Conservation (phyloP, 805 yeast species). For the Kuraishia floccosa region DNA sequence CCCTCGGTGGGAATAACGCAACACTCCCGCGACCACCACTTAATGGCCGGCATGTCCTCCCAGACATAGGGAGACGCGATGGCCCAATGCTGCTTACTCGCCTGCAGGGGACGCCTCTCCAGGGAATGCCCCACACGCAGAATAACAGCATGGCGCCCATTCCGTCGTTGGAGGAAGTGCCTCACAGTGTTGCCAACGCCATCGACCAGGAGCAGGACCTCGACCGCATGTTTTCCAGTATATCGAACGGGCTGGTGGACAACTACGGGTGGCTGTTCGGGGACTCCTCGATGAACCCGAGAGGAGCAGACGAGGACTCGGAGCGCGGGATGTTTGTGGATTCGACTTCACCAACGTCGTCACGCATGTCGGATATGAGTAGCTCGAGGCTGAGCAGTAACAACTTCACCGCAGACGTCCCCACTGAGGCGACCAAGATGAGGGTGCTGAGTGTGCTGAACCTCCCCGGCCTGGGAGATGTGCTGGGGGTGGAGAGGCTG, state of each 20-base stretch:
- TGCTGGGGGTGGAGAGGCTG: slow-evolving; percentile 4
- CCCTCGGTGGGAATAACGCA: no score
- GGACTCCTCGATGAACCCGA: not conserved
- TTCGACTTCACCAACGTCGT: not conserved
- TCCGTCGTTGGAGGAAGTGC: no score
- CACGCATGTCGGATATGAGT: not conserved
- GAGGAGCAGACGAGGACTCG: not conserved
- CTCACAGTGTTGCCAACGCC: not conserved
- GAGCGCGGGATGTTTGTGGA: not conserved
- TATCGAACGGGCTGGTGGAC: not conserved
- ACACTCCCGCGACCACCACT: not conserved
- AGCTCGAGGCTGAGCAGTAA: not conserved
- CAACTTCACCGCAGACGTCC: slow-evolving; percentile 1
- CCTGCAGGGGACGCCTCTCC: no score
- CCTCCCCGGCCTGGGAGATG: slow-evolving; percentile 1
- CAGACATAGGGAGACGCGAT: no score
- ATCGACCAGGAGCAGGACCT: not conserved
- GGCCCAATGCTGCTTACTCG: no score
- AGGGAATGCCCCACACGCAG: no score
- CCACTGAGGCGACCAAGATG: not conserved
- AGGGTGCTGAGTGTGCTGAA: not conserved
- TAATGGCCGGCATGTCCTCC: no score
- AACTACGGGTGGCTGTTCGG: slow-evolving; percentile 2
- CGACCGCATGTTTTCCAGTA: not conserved
- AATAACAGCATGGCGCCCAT: no score